These are phyloP conservation scores for Umbellularia californica DNA, from an alignment of 164 flowering plant genomes.

Conservation along the genomic window DNA sequence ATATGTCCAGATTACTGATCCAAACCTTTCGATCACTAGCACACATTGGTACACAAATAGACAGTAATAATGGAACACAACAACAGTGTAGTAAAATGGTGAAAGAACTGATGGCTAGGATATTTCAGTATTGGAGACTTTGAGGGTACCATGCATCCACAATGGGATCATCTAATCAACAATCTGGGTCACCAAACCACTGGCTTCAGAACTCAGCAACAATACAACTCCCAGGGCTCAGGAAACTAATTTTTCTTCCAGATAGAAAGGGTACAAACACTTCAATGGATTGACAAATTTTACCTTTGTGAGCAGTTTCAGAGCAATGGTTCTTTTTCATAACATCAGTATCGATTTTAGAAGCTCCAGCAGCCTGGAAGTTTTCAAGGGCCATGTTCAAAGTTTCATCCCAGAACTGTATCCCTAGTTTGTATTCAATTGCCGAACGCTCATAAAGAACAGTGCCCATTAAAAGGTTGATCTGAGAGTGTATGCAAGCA, in stretches of 20 bases:
- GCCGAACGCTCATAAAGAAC: constrained; percentile 84
- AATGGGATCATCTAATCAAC: neutral
- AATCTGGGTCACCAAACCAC: neutral
- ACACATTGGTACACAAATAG: no score
- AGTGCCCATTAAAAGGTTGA: constrained; percentile 77
- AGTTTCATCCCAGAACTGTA: constrained; percentile 75
- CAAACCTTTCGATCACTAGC: neutral
- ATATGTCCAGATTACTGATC: neutral
- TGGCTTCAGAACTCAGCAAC: neutral
- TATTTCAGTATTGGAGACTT: neutral
- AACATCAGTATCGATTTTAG: constrained; percentile 68
- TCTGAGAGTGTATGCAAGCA: constrained; percentile 58
- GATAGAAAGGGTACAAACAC: neutral
- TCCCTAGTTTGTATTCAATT: constrained; percentile 69
- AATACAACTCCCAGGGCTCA: neutral
- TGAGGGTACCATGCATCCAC: neutral
- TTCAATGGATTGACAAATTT: neutral
- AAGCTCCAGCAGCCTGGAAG: constrained; percentile 83
- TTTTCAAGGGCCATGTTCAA: constrained; percentile 70
- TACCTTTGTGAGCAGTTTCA: constrained; percentile 61
- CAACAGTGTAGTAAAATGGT: neutral
- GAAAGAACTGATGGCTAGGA: neutral
- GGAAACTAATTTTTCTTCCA: neutral
- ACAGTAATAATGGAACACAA: neutral
- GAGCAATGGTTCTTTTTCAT: constrained; percentile 84